Conservation (phyloP, 2,329 filamentous ascomycete species). For the Colletotrichum spinosum region DNA sequence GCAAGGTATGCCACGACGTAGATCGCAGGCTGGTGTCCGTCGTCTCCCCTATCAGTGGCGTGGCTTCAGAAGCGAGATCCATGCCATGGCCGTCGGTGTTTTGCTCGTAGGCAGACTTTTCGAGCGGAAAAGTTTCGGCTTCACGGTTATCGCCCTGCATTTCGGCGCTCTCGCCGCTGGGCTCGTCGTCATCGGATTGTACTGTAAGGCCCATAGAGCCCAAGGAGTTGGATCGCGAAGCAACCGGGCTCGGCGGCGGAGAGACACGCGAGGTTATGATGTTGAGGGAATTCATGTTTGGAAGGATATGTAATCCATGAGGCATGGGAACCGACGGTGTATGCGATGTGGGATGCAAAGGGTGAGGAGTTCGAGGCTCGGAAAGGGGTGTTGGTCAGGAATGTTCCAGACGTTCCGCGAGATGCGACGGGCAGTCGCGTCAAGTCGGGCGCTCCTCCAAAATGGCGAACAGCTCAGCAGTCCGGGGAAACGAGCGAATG, state of each 20-base stretch:
- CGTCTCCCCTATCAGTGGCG: slow-evolving; percentile 67
- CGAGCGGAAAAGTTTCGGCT: slow-evolving; percentile 42
- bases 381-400: slow-evolving; percentile 34
- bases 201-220: slow-evolving; percentile 62
- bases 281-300: slow-evolving; percentile 96
- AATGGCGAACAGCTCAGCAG: slow-evolving; percentile 7
- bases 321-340: slow-evolving; percentile 38
- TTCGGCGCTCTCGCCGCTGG: slow-evolving; percentile 43
- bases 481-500: slow-evolving; percentile 27
- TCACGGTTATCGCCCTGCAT: slow-evolving; percentile 44
- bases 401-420: slow-evolving; percentile 38
- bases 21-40: slow-evolving; percentile 45
- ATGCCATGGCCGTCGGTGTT: slow-evolving; percentile 35
- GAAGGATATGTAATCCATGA: slow-evolving; percentile 66
- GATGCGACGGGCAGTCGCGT: slow-evolving; percentile 25
- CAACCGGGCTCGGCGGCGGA: slow-evolving; percentile 66
- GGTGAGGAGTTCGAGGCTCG: slow-evolving; percentile 6
- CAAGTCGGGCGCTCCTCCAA: slow-evolving; percentile 15
- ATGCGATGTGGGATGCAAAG: slow-evolving; percentile 6
- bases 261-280: slow-evolving; percentile 89
- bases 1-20: slow-evolving; percentile 67
- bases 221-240: slow-evolving; percentile 72
- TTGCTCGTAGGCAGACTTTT: slow-evolving; percentile 29
- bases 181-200: slow-evolving; percentile 55
- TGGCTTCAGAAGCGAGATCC: slow-evolving; percentile 68